phyloP scores from a whole-genome alignment of 306 rosid genomes.

The Trichosanthes cucumerina region DNA sequence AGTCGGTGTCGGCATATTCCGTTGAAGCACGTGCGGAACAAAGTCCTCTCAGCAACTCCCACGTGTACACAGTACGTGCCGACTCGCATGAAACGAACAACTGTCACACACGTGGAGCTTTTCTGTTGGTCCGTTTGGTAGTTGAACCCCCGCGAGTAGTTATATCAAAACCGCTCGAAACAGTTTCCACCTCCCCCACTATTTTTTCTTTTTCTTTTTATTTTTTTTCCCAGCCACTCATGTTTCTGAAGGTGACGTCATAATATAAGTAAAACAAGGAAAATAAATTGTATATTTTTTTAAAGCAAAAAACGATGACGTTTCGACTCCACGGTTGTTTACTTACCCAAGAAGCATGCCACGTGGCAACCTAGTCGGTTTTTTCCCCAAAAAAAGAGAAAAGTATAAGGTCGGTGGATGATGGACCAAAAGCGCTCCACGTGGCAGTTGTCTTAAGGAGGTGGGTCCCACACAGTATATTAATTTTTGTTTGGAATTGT shows the following conservation, averaged over 20 bases:
- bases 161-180: not conserved
- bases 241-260: not conserved
- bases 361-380: not conserved
- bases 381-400: not conserved
- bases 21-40: not conserved
- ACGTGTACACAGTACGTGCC: not conserved
- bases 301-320: not conserved
- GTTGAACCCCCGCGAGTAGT: not conserved
- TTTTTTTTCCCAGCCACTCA: not conserved
- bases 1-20: slow-evolving; percentile 4
- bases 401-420: slow-evolving; percentile 4
- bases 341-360: slow-evolving; percentile 2
- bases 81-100: not conserved
- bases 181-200: not conserved
- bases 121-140: not conserved
- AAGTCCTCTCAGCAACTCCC: not conserved
- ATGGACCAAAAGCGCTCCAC: not conserved
- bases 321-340: not conserved
- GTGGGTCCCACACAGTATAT: slow-evolving; percentile 1
- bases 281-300: not conserved
- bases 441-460: not conserved
- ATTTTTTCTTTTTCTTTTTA: not conserved
- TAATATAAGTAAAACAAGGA: not conserved
- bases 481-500: not conserved
- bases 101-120: not conserved